Percentiles rank a stretch among this genome's conserved stretches.
Evolutionary conservation across 345 rosid genomes (phyloP).

Genomic region (Hypericum perforatum): DNA sequence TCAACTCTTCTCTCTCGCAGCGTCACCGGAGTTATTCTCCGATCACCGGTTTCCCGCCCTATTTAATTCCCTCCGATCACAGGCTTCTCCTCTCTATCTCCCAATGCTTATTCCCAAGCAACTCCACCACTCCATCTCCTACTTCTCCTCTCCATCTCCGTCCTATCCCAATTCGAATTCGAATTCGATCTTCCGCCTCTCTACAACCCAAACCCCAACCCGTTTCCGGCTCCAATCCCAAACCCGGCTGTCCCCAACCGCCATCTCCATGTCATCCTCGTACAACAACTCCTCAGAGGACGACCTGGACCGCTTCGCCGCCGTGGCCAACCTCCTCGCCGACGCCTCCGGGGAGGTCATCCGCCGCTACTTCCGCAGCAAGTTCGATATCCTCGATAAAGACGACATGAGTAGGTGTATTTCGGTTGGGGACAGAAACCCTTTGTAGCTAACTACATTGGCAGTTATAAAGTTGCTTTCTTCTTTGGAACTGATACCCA

Average conservation of each 20-base stretch:
- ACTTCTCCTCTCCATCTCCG: slow-evolving; percentile 10
- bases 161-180: slow-evolving; percentile 32
- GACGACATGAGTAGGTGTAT: slow-evolving; percentile 57
- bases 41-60: not conserved
- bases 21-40: not conserved
- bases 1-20: not conserved
- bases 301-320: slow-evolving; percentile 42
- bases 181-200: slow-evolving; percentile 24
- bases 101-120: slow-evolving; percentile 12
- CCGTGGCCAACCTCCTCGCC: slow-evolving; percentile 54
- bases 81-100: not conserved
- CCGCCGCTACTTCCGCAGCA: slow-evolving; percentile 67
- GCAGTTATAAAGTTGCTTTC: not conserved
- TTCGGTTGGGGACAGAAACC: too few relatives aligned
- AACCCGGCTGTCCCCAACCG: slow-evolving; percentile 5
- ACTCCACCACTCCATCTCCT: slow-evolving; percentile 3
- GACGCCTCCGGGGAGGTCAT: slow-evolving; percentile 89
- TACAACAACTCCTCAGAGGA: slow-evolving; percentile 11
- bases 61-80: not conserved
- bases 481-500: too few relatives aligned
- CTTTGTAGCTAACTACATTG: not conserved
- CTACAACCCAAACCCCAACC: slow-evolving; percentile 8
- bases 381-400: slow-evolving; percentile 73
- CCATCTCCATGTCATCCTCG: slow-evolving; percentile 30
- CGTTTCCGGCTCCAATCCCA: slow-evolving; percentile 1